Percentiles rank a stretch among this genome's conserved stretches.
These are phyloP conservation scores for Excoecaria agallocha DNA, from an alignment of 345 rosid genomes.

Conservation along the genomic window DNA sequence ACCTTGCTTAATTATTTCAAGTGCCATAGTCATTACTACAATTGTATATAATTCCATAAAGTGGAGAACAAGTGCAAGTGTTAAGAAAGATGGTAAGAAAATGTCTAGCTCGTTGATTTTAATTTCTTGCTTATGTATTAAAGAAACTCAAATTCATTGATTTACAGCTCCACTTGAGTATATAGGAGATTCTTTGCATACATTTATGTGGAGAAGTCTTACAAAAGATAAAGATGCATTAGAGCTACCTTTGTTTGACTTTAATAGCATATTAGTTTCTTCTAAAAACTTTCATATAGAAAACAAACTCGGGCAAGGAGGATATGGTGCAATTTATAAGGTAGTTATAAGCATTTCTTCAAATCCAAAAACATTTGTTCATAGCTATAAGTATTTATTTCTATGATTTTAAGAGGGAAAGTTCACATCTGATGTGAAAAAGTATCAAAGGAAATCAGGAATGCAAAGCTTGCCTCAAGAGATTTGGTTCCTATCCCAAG, in stretches of 20 bases:
- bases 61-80: background rate
- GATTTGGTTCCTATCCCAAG: too few relatives aligned
- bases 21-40: background rate
- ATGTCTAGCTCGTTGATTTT: background rate
- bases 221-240: background rate
- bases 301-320: slow-evolving; percentile 23
- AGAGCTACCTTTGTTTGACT: slow-evolving; percentile 9
- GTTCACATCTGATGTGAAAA: too few relatives aligned
- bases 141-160: background rate
- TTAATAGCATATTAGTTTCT: slow-evolving; percentile 3
- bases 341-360: background rate
- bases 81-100: slow-evolving; percentile 8
- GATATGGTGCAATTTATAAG: slow-evolving; percentile 25
- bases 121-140: background rate
- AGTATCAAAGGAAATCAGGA: too few relatives aligned
- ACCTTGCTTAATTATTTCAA: background rate
- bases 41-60: background rate
- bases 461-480: too few relatives aligned
- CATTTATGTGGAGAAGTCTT: background rate
- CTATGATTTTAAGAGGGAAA: slow-evolving; percentile 7
- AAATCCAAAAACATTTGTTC: background rate
- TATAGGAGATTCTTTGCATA: background rate
- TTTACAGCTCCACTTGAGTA: background rate
- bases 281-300: background rate
- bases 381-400: background rate